Base-by-base conservation (phyloP, 306 rosid genomes). In the Pachyrhizus erosus region DNA sequence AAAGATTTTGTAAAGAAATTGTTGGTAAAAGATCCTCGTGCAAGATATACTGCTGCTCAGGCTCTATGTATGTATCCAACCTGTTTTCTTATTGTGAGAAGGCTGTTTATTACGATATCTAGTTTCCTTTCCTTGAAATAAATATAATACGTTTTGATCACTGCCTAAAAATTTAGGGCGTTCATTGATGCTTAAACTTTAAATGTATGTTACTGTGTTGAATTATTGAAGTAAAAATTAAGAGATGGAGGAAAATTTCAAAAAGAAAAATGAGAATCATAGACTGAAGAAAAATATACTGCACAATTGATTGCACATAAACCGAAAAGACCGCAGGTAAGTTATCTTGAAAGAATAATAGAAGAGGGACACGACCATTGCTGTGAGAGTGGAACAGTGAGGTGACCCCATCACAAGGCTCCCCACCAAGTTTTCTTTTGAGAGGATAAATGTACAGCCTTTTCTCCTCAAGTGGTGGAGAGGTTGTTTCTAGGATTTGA, bases 41-140 rank as follows among this genome's bases (percentile, higher is more conserved):
- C 97, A 49, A 93, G 99, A 87, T 89, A 90, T 74, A 96, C 99
- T 84, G 99, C 99, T 90, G 97, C 99, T 55, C 99, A 96, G 94
- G 99, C 99, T 80, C 84, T 96, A 70, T 96, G 99, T 96, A 92
- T 76, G 97, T 87, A 29, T 37, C 80, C 76, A 12, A 46, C 48
- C 48, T 83, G 60, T 68, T 85, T 42, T 64, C 87, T 58, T 74
- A 39, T 70, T 46, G 21, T 34, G 43, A 54, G 49, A 85, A 64
- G 62, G 60, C 81, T 80, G 71, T 66, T 78, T 85, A 52, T 60
- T 62, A 9, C 20, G 61, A 48, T 62, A 17, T 86, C 70, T 58
- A 43, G 58, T 77, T 61, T 23, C 51, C 68, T 82, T 74, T 79
- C 29, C 43, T n/a, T 64, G 29, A 71, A 69, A 24, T 42, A 37